Evolutionary conservation across 2,329 filamentous ascomycete species (phyloP).

Genomic region (Delphinella strobiligena): DNA sequence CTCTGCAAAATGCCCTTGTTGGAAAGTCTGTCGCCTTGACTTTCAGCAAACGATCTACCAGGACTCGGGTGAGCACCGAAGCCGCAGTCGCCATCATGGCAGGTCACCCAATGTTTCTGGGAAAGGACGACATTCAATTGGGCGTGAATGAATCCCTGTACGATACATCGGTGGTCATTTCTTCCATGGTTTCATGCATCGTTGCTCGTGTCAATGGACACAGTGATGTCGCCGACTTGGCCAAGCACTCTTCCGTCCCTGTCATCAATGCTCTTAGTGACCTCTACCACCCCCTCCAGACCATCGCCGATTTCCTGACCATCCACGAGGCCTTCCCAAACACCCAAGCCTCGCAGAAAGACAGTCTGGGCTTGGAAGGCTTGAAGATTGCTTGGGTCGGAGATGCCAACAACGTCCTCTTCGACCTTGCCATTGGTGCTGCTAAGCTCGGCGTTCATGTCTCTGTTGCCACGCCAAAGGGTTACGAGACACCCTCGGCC

Average conservation of each 20-base stretch:
- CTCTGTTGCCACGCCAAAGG: slow-evolving; percentile 72
- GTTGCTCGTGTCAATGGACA: slow-evolving; percentile 42
- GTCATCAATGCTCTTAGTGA: slow-evolving; percentile 59
- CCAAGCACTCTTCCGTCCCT: slow-evolving; percentile 35
- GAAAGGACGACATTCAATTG: slow-evolving; percentile 90
- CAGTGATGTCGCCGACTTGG: slow-evolving; percentile 35
- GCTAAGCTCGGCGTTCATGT: slow-evolving; percentile 80
- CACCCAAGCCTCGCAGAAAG: slow-evolving; percentile 18
- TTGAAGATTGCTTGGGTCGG: slow-evolving; percentile 93
- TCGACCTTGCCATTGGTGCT: slow-evolving; percentile 79
- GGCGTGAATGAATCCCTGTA: slow-evolving; percentile 94
- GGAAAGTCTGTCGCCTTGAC: slow-evolving; percentile 86
- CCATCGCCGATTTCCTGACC: slow-evolving; percentile 86
- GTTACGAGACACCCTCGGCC: slow-evolving; percentile 64
- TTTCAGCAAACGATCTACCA: slow-evolving; percentile 91
- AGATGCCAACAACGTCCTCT: slow-evolving; percentile 94
- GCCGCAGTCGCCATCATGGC: slow-evolving; percentile 78
- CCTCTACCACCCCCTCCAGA: slow-evolving; percentile 87
- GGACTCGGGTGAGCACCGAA: slow-evolving; percentile 89
- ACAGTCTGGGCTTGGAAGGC: slow-evolving; percentile 59
- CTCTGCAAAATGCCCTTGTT: slow-evolving; percentile 50
- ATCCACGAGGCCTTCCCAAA: slow-evolving; percentile 63
- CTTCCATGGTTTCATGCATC: slow-evolving; percentile 48
- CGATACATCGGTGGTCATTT: slow-evolving; percentile 84
- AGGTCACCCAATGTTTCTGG: slow-evolving; percentile 91